phyloP scores from a whole-genome alignment of 106 monocot genomes.

The Vanilla planifolia region DNA sequence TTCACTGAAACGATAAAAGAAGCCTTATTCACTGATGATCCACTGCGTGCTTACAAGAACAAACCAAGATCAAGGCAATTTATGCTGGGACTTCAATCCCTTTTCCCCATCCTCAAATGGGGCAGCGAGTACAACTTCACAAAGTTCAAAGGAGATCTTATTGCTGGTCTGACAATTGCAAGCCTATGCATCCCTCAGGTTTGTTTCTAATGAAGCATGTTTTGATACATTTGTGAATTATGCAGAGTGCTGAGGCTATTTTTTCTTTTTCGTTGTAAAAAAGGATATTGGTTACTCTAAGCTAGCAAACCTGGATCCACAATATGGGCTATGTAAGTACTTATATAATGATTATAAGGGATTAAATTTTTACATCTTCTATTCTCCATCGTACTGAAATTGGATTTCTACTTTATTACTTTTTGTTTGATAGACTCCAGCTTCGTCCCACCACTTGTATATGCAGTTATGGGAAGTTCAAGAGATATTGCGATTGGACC shows the following conservation, averaged over 20 bases:
- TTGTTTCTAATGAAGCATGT: too few relatives aligned
- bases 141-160: constrained; percentile 50
- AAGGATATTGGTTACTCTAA: constrained; percentile 27
- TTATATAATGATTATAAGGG: background rate
- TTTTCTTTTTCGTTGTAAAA: background rate
- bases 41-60: constrained; percentile 70
- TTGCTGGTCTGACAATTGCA: constrained; percentile 86
- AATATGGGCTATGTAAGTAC: constrained; percentile 28
- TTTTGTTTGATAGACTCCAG: constrained; percentile 48
- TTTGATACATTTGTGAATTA: background rate
- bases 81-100: constrained; percentile 49
- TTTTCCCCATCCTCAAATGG: constrained; percentile 82
- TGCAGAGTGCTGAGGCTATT: background rate
- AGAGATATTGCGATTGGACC: constrained; percentile 93
- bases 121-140: constrained; percentile 55
- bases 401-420: too few relatives aligned
- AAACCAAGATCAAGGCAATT: constrained; percentile 35
- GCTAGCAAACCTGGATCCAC: constrained; percentile 22
- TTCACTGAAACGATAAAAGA: too few relatives aligned
- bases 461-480: constrained; percentile 88
- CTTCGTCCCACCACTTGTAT: constrained; percentile 83
- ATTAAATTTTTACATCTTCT: too few relatives aligned
- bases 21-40: constrained; percentile 68
- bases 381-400: background rate
- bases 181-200: constrained; percentile 80